Percentiles rank a stretch among this genome's conserved stretches.
These are phyloP conservation scores for Kodamaea anthophila DNA, from an alignment of 1,139 yeast species.

Conservation along the genomic window DNA sequence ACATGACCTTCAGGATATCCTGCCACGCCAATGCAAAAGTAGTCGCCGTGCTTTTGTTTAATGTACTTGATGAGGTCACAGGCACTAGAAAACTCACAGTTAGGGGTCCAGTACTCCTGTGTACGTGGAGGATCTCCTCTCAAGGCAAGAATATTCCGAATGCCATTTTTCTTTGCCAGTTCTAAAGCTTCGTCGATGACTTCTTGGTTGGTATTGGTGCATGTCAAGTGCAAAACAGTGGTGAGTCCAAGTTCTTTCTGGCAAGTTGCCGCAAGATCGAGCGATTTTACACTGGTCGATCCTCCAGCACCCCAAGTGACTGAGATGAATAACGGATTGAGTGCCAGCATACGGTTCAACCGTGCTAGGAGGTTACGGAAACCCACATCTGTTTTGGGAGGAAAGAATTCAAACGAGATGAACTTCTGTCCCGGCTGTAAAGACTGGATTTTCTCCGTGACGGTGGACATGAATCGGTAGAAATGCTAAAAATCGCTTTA, in stretches of 20 bases:
- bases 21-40: slow-evolving; percentile 85
- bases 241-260: slow-evolving; percentile 73
- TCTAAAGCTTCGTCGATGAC: slow-evolving; percentile 74
- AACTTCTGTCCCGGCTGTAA: slow-evolving; percentile 52
- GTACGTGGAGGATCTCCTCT: slow-evolving; percentile 97
- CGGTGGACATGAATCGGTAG: slow-evolving; percentile 32
- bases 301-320: slow-evolving; percentile 99
- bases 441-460: slow-evolving; percentile 50
- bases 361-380: slow-evolving; percentile 78
- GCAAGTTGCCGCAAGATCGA: slow-evolving; percentile 76
- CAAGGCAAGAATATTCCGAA: slow-evolving; percentile 81
- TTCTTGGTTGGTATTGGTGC: slow-evolving; percentile 80
- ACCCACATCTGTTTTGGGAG: slow-evolving; percentile 91
- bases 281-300: slow-evolving; percentile 78
- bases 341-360: slow-evolving; percentile 78
- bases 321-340: slow-evolving; percentile 85
- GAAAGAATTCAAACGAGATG: slow-evolving; percentile 91
- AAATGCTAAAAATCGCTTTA: too few species aligned
- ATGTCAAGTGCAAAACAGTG: slow-evolving; percentile 89
- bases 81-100: slow-evolving; percentile 62
- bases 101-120: slow-evolving; percentile 58
- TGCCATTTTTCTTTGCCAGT: slow-evolving; percentile 69
- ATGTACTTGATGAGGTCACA: slow-evolving; percentile 81
- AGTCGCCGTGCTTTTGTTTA: slow-evolving; percentile 59
- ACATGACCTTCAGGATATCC: slow-evolving; percentile 97